These are phyloP conservation scores for Ormosia semicastrata DNA, from an alignment of 306 rosid genomes.

Conservation along the genomic window DNA sequence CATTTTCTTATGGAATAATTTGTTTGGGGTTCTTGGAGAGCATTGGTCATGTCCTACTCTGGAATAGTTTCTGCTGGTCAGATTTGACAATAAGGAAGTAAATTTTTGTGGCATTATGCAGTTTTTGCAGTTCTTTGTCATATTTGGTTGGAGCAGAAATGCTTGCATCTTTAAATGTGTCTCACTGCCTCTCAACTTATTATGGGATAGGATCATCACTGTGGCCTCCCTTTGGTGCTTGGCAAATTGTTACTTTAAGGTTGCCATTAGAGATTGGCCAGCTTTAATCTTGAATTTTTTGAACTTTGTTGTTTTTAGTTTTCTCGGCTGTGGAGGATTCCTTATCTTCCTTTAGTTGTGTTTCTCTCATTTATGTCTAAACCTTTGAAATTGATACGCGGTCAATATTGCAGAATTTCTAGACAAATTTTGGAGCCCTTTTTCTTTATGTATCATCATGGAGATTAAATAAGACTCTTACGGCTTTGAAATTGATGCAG, in stretches of 20 bases:
- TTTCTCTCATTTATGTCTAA: conserved; percentile 4
- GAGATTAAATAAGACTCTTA: not conserved
- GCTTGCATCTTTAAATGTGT: not conserved
- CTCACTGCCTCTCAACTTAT: not conserved
- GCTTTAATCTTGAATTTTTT: not conserved
- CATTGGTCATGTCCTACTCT: not conserved
- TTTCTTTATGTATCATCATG: not conserved
- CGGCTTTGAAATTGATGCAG: no score
- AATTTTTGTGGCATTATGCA: not conserved
- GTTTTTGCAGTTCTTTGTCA: not conserved
- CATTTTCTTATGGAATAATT: not conserved
- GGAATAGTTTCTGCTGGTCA: not conserved
- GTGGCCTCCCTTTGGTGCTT: not conserved
- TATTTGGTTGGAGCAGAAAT: not conserved
- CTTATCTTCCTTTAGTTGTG: not conserved
- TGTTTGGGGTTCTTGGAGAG: not conserved
- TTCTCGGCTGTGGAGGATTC: not conserved
- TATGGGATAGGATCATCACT: not conserved
- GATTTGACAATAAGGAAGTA: not conserved
- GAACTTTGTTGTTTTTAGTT: not conserved
- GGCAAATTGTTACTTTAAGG: not conserved
- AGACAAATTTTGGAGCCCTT: not conserved
- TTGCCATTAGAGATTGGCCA: not conserved
- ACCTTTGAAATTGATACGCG: not conserved
- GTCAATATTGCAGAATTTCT: conserved; percentile 5